Percentiles rank a stretch among this genome's conserved stretches.
Conservation (phyloP, 257 asterid genomes). For the Knoxia roxburghii region DNA sequence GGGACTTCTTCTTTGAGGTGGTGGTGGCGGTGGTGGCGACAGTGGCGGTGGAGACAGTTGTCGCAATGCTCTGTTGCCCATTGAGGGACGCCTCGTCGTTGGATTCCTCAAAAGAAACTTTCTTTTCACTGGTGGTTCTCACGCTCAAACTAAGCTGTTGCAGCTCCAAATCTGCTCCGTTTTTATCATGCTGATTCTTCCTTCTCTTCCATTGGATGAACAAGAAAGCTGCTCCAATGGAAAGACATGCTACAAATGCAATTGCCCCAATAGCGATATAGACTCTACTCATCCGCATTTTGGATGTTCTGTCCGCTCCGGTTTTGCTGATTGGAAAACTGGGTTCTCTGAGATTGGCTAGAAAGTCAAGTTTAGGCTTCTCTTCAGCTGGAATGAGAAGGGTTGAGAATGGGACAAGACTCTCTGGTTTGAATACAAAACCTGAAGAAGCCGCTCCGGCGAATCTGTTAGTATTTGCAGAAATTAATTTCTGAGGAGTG, state of each 20-base stretch:
- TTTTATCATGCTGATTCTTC: constrained; percentile 22
- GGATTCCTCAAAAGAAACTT: constrained; percentile 73
- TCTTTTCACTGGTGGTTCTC: constrained; percentile 63
- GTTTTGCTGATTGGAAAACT: constrained; percentile 20
- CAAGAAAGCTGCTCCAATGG: constrained; percentile 36
- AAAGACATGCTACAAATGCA: constrained; percentile 28
- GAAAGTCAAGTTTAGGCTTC: constrained; percentile 27
- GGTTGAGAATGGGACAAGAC: constrained; percentile 36
- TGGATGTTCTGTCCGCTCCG: constrained; percentile 27
- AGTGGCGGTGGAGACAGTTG: constrained; percentile 18
- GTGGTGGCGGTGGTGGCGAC: constrained; percentile 5
- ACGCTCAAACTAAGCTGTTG: constrained; percentile 65
- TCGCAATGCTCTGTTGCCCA: constrained; percentile 28
- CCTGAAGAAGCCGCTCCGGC: constrained; percentile 13
- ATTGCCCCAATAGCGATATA: constrained; percentile 35
- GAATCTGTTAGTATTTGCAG: constrained; percentile 28
- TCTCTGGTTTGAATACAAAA: constrained; percentile 16
- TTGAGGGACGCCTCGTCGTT: constrained; percentile 46
- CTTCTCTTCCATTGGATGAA: constrained; percentile 33
- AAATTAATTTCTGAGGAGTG: constrained; percentile 31
- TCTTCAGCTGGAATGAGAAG: constrained; percentile 38
- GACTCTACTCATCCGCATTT: constrained; percentile 39
- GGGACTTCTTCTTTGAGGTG: constrained; percentile 35
- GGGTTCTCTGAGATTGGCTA: constrained; percentile 17
- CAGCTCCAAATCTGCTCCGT: constrained; percentile 40